Percentiles rank a stretch among this genome's conserved stretches.
Evolutionary conservation across 2,329 filamentous ascomycete genomes (phyloP).

Genomic region (Microcera coccophila): DNA sequence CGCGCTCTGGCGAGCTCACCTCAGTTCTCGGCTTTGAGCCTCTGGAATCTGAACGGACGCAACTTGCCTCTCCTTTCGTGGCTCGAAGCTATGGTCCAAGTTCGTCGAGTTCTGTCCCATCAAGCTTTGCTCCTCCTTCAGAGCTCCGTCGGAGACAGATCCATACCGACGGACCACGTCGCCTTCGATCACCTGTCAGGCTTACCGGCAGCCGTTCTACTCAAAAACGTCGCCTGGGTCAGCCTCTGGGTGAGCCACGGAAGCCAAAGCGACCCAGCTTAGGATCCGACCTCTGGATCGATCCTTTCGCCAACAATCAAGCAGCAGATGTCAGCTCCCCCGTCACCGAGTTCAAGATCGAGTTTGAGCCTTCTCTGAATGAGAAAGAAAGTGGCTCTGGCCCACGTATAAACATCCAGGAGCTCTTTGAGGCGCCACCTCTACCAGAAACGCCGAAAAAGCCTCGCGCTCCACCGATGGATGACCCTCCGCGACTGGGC

Average conservation of each 20-base stretch:
- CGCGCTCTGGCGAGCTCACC: conserved; percentile 5
- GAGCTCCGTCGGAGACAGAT: conserved; percentile 41
- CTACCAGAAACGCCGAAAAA: conserved; percentile 14
- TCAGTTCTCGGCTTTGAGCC: conserved; percentile 14
- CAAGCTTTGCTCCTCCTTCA: conserved; percentile 31
- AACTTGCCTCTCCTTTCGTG: conserved; percentile 53
- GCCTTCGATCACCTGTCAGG: conserved; percentile 52
- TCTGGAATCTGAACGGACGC: conserved; percentile 28
- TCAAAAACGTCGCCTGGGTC: conserved; percentile 52
- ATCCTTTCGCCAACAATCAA: conserved; percentile 34
- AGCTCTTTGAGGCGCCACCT: conserved; percentile 36
- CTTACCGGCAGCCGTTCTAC: conserved; percentile 50
- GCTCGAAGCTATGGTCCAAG: conserved; percentile 60
- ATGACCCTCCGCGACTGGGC: conserved; percentile 49
- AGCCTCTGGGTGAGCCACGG: conserved; percentile 45
- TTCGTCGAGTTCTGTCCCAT: conserved; percentile 48
- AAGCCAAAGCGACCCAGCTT: conserved; percentile 51
- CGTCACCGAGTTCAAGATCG: conserved; percentile 33
- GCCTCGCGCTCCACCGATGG: conserved; percentile 29
- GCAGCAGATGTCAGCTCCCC: conserved; percentile 16
- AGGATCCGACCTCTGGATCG: conserved; percentile 51
- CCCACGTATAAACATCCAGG: conserved; percentile 40
- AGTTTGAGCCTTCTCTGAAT: conserved; percentile 31
- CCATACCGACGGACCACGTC: conserved; percentile 48
- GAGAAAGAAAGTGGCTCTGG: conserved; percentile 38